A percentile compares a stretch with the other conserved stretches of the same genome.
These are phyloP conservation scores for Solanum appendiculatum DNA, from an alignment of 257 asterid species.

Conservation along the genomic window DNA sequence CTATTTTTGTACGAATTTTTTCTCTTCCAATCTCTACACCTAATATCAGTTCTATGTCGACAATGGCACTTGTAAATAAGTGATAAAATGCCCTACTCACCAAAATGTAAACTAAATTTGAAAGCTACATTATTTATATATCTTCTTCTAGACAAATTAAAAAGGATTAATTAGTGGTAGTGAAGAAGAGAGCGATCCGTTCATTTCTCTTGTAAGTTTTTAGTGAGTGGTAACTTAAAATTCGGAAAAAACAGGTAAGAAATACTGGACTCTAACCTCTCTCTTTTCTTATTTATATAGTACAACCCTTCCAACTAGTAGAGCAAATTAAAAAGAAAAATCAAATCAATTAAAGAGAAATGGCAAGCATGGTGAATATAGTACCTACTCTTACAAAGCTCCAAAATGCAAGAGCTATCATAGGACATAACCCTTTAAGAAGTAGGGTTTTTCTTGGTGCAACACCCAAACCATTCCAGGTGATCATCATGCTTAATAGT, in stretches of 20 bases:
- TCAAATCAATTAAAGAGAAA: not conserved
- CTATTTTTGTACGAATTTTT: no score
- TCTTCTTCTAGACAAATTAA: not conserved
- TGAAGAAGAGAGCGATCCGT: not conserved
- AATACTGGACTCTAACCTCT: not conserved
- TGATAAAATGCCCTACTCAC: not conserved
- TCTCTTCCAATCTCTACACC: no score
- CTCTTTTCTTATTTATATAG: slow-evolving; percentile 3
- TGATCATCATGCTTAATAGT: not conserved
- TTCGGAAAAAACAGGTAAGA: not conserved
- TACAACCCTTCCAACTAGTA: not conserved
- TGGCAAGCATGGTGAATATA: slow-evolving; percentile 43
- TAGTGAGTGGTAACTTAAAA: not conserved
- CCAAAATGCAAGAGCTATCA: slow-evolving; percentile 19
- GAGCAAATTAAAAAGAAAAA: not conserved
- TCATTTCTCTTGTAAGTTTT: not conserved
- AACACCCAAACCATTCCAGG: slow-evolving; percentile 30
- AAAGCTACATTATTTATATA: not conserved
- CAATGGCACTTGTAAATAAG: not conserved
- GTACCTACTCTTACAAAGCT: slow-evolving; percentile 25
- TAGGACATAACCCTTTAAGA: slow-evolving; percentile 8
- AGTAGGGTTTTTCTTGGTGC: slow-evolving; percentile 8
- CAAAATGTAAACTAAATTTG: not conserved
- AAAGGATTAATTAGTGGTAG: not conserved
- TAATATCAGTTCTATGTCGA: no score